Evolutionary conservation across 1,284 basidiomycete genomes (phyloP), one percentile per base, ranked within the genome.

Genomic region (Vanrija humicola): DNA sequence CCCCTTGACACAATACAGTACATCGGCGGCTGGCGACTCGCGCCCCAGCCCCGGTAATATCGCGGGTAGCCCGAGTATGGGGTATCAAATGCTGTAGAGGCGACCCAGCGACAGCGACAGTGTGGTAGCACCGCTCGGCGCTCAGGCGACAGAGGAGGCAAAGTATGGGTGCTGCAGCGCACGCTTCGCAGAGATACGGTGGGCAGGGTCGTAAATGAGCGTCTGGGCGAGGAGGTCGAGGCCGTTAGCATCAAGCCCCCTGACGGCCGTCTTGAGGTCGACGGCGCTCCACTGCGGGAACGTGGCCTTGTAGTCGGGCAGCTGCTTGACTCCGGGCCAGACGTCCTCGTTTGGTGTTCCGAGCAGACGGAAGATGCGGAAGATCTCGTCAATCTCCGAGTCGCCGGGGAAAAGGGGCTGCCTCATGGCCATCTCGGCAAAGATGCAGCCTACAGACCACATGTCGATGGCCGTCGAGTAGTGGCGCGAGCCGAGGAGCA

Each of bases 381-480:
- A 98, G 66, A 98, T 98, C 79, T 98, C 94, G 79, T 98, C 95
- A 68, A 98, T 98, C 78, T 98, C 95, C 26, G 93, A 97, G 78
- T 98, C 95, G 9, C 96, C 95, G 14, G 95, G 93, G 83, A 98
- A 98, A 23, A 98, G 82, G 2, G 95, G 94, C 64, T 86, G 84
- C 23, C 92, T 64, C 72, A 75, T 76, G 2, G 73, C 74, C 90
- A 95, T 93, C 79, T 97, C 93, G 16, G 95, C 95, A 76, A 98
- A 96, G 72, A 99, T 99, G 73, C 96, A 98, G 7, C 96, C 96
- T 55, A 94, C 96, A 6, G 90, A 95, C 96, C 96, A 99, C 60
- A 98, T 91, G 77, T 99, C 96, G 72, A 99, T 98, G 19, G 90
- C 95, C 3, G 96, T 98, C 73, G 89, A 94, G 78, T 99, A 99